phyloP scores from a whole-genome alignment of 768 basidiomycete species.

The Dioszegia hungarica region DNA sequence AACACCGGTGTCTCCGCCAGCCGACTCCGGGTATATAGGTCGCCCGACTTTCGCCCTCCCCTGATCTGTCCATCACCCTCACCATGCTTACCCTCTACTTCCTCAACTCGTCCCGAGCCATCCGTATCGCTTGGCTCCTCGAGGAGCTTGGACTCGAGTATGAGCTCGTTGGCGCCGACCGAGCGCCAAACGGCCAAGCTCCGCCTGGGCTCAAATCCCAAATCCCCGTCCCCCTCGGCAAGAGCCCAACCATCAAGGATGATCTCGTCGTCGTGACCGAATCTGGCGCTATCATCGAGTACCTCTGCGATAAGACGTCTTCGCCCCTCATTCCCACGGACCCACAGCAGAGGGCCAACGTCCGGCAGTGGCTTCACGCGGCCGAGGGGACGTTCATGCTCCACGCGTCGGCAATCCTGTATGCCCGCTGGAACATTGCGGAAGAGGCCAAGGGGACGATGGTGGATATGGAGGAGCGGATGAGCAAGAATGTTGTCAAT shows the following conservation, averaged over 20 bases:
- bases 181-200: conserved; percentile 12
- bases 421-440: conserved; percentile 9
- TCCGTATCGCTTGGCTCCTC: conserved; percentile 16
- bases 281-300: conserved; percentile 13
- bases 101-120: conserved; percentile 14
- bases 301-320: conserved; percentile 9
- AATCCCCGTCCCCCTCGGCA: conserved; percentile 10
- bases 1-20: too few species aligned
- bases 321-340: neutral
- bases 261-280: conserved; percentile 6
- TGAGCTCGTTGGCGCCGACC: conserved; percentile 1
- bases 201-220: conserved; percentile 9
- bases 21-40: neutral
- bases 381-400: conserved; percentile 11
- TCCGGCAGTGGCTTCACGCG: conserved; percentile 12
- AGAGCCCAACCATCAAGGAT: conserved; percentile 8
- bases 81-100: conserved; percentile 13
- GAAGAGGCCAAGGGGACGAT: neutral
- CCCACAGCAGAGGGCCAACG: neutral
- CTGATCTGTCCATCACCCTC: neutral
- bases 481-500: conserved; percentile 13
- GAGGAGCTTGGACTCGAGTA: conserved; percentile 11
- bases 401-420: conserved; percentile 9
- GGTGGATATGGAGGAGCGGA: neutral
- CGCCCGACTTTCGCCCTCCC: neutral